Conservation (phyloP, 805 yeast species). For the Candida schatavii region DNA sequence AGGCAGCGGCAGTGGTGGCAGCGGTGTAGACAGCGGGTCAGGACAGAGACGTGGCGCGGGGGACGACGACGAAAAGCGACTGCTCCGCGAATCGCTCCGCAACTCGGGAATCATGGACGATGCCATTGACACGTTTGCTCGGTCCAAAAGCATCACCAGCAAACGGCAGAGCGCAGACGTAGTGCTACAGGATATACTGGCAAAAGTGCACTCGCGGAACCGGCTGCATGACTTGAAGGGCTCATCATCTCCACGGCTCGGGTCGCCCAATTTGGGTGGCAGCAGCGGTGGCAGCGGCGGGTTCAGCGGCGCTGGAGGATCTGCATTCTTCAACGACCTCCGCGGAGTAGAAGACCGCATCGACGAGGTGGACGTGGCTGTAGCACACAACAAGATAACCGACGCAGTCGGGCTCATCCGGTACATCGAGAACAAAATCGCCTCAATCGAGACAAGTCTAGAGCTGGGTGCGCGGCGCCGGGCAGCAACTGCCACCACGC, state of each 20-base stretch:
- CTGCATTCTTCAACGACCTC: constrained; percentile 43
- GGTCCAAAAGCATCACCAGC: constrained; percentile 19
- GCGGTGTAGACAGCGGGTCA: too few species aligned
- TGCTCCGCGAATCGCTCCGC: constrained; percentile 42
- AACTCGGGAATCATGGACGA: constrained; percentile 49
- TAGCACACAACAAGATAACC: constrained; percentile 57
- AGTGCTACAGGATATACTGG: constrained; percentile 55
- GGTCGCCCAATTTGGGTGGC: constrained; percentile 4
- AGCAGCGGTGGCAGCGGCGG: background rate
- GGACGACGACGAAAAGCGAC: constrained; percentile 35
- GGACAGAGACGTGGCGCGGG: constrained; percentile 13
- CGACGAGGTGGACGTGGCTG: constrained; percentile 66
- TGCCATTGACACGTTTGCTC: constrained; percentile 24
- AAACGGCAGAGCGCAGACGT: constrained; percentile 36
- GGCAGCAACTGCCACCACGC: background rate
- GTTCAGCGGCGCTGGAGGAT: constrained; percentile 17
- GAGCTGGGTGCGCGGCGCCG: constrained; percentile 7
- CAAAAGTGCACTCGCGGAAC: constrained; percentile 60
- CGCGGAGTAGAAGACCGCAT: constrained; percentile 57
- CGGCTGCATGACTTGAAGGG: constrained; percentile 45
- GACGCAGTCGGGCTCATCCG: constrained; percentile 42
- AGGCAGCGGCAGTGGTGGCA: background rate
- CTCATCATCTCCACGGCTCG: constrained; percentile 9
- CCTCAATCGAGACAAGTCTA: constrained; percentile 25
- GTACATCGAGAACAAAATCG: constrained; percentile 34